phyloP scores from a whole-genome alignment of 768 basidiomycete species.

The Hygrocybe coccinea region DNA sequence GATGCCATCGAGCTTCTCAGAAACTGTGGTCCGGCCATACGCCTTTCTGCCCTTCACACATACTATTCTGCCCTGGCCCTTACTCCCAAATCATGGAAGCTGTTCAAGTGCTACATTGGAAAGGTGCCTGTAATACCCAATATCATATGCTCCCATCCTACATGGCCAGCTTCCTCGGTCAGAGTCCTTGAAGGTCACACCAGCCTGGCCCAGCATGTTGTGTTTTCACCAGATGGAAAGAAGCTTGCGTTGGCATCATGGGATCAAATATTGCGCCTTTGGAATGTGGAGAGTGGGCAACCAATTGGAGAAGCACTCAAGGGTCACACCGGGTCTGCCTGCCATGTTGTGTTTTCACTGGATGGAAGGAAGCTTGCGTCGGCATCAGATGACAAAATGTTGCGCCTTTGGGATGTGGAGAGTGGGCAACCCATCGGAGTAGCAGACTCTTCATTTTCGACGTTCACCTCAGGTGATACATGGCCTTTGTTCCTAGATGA shows the following conservation, averaged over 20 bases:
- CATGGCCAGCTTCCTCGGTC: too few species aligned
- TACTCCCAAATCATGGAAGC: conserved; percentile 23
- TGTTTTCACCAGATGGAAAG: too few species aligned
- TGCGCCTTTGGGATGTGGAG: not conserved
- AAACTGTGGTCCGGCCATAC: not conserved
- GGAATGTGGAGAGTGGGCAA: too few species aligned
- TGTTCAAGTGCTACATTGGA: conserved; percentile 1
- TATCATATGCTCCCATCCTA: too few species aligned
- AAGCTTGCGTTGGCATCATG: too few species aligned
- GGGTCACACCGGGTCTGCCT: conserved; percentile 12
- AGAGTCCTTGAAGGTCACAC: too few species aligned
- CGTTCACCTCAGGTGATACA: too few species aligned
- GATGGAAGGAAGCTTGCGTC: conserved; percentile 30
- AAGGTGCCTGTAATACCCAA: too few species aligned
- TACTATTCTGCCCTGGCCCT: not conserved
- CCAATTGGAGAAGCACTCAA: conserved; percentile 17
- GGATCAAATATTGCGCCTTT: too few species aligned
- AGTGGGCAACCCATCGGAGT: not conserved
- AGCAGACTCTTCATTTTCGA: too few species aligned
- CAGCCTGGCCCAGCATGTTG: too few species aligned
- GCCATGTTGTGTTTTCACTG: conserved; percentile 25
- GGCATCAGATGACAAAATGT: conserved; percentile 1
- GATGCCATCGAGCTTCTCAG: not conserved
- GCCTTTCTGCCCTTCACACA: not conserved
- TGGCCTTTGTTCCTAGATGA: too few species aligned